phyloP scores from a whole-genome alignment of 352 stramenopile genomes.

The Phytophthora kernoviae region DNA sequence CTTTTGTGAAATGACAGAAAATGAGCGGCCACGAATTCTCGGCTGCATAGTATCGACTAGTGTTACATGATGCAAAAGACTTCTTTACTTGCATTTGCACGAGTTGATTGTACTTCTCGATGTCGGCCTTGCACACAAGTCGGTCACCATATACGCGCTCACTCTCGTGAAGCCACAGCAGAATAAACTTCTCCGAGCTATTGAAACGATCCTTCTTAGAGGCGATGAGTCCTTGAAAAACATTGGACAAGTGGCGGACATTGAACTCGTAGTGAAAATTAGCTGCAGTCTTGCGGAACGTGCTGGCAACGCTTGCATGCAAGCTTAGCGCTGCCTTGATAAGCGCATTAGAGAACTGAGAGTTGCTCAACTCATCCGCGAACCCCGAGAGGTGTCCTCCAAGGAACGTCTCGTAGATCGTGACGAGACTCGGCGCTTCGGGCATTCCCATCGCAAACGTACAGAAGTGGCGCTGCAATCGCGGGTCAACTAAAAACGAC shows the following conservation, averaged over 20 bases:
- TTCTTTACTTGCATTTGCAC: constrained; percentile 94
- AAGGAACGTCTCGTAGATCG: constrained; percentile 97
- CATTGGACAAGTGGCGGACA: constrained; percentile 94
- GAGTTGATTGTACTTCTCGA: constrained; percentile 94
- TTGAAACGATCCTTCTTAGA: constrained; percentile 93
- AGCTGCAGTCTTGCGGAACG: constrained; percentile 94
- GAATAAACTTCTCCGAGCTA: constrained; percentile 93
- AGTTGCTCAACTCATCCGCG: constrained; percentile 83
- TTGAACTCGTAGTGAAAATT: constrained; percentile 99
- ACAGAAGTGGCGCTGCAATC: constrained; percentile 95
- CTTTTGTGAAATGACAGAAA: constrained; percentile 96
- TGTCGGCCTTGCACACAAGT: constrained; percentile 92
- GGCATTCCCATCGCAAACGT: constrained; percentile 96
- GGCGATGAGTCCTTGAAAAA: constrained; percentile 96
- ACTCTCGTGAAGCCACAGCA: constrained; percentile 96
- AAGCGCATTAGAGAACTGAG: constrained; percentile 88
- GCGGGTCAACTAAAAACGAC: constrained; percentile 94
- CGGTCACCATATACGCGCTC: constrained; percentile 96
- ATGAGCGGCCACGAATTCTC: constrained; percentile 96
- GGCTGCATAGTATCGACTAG: constrained; percentile 91
- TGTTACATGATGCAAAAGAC: constrained; percentile 92
- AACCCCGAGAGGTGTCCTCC: constrained; percentile 94
- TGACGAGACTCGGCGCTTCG: constrained; percentile 92
- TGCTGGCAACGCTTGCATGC: constrained; percentile 90
- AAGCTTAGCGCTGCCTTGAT: constrained; percentile 95